phyloP scores from a whole-genome alignment of 1,284 basidiomycete genomes.

The Malassezia furfur region DNA sequence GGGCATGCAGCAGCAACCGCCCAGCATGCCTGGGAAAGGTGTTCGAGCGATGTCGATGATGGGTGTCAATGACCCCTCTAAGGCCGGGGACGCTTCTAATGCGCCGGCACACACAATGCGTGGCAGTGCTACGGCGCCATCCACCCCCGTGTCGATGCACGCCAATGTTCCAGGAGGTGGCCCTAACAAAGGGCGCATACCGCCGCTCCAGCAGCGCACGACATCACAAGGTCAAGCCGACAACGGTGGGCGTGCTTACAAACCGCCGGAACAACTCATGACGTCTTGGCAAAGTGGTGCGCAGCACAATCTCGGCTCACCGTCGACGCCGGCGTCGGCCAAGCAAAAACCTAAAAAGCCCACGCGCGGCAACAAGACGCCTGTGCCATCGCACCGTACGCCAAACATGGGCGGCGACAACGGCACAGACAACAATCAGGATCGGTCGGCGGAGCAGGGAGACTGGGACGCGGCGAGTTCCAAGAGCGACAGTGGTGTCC shows the following conservation, averaged over 20 bases:
- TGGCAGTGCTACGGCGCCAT: slow-evolving; percentile 23
- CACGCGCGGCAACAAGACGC: slow-evolving; percentile 7
- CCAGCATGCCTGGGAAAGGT: slow-evolving; percentile 20
- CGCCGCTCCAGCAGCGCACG: background rate
- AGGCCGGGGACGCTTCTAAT: slow-evolving; percentile 7
- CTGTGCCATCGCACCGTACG: background rate
- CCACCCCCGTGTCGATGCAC: slow-evolving; percentile 16
- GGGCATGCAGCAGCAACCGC: slow-evolving; percentile 17
- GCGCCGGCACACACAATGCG: background rate
- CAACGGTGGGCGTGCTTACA: background rate
- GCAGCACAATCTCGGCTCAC: background rate
- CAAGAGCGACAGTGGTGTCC: slow-evolving; percentile 8
- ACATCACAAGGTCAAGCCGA: background rate
- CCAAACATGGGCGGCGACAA: background rate
- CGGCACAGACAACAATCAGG: background rate
- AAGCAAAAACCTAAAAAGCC: slow-evolving; percentile 1
- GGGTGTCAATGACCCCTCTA: background rate
- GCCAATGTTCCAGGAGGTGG: background rate
- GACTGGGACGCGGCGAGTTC: slow-evolving; percentile 7
- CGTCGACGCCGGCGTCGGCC: background rate
- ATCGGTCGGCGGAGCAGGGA: background rate
- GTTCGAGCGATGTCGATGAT: slow-evolving; percentile 11
- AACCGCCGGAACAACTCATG: background rate
- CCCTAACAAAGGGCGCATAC: background rate
- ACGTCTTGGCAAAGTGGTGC: slow-evolving; percentile 8